Base-by-base conservation (phyloP, 129 eudicot genomes). In the Lactuca sativa region DNA sequence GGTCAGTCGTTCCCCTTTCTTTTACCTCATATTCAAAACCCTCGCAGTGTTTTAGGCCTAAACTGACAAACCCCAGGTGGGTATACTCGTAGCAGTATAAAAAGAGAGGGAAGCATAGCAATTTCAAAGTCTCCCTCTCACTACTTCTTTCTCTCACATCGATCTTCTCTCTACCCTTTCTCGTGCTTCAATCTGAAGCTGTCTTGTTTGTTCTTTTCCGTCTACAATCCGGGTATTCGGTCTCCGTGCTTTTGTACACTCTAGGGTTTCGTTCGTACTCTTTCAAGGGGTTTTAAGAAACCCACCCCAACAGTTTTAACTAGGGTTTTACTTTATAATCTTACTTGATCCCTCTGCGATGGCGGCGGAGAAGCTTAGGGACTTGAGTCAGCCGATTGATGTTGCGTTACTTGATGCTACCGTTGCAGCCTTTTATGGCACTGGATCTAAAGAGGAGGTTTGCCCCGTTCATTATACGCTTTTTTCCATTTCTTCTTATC, bases 391-490 rank as follows among this genome's bases (percentile, higher is more conserved):
- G 74, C 98, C 98, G 43, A 84, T 92, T 78, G 97, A 92, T 47
- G 97, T 92, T 34, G 63, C 78, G 33, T 72, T 92, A 17, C 96
- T 92, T 48, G 97, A 92, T 62, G 97, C 97, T 60, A 92, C 97
- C 11, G 97, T 91, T 59, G 88, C 88, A 36, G 96, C 96, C 13
- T 92, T 92, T 78, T 92, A 92, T 66, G 97, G 96, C 83, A 92
- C 97, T 76, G 97, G 97, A 86, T 92, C 97, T 77, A 92, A 87
- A 53, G 89, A 86, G 14, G 96, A 92, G 97, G 97, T 92, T 73
- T 37, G 68, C 14, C 16, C 59, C 21, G 13, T 58, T 70, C 57
- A 61, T 71, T 65, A 7, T 44, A 12, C 15, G 7, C 17, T 12
- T 44, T 31, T 51, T 18, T 49, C 13, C 56, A 25, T 52, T 38